Evolutionary conservation across 352 stramenopile species (phyloP).

Genomic region (Globisporangium megalacanthum): DNA sequence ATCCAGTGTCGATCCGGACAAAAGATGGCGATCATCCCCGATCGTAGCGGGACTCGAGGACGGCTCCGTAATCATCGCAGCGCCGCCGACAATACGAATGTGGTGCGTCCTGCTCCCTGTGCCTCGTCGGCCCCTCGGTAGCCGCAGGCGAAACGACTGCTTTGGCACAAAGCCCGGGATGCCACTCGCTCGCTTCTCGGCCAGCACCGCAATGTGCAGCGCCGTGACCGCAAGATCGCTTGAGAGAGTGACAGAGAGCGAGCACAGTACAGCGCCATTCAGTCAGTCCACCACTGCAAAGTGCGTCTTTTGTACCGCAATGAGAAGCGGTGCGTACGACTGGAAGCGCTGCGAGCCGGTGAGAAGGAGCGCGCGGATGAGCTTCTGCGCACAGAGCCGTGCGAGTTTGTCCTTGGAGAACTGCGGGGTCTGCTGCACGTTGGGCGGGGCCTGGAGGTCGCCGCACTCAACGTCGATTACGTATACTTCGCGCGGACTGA

Average conservation of each 20-base stretch:
- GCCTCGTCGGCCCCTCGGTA: conserved; percentile 30
- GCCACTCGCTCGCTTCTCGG: conserved; percentile 18
- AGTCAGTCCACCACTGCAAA: conserved; percentile 1
- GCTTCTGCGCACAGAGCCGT: conserved; percentile 55
- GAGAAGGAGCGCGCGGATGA: conserved; percentile 43
- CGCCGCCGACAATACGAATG: conserved; percentile 4
- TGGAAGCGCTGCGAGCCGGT: conserved; percentile 15
- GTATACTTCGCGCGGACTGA: conserved; percentile 46
- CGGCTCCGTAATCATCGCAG: background rate
- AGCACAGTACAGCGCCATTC: background rate
- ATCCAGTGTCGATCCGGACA: background rate
- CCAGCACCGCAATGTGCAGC: conserved; percentile 49
- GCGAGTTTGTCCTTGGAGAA: conserved; percentile 26
- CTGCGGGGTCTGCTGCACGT: background rate
- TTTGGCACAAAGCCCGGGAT: conserved; percentile 57
- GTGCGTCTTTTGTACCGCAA: background rate
- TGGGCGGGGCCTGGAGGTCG: background rate
- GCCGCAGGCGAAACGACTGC: conserved; percentile 47
- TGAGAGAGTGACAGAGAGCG: background rate
- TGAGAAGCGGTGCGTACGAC: background rate
- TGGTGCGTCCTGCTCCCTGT: conserved; percentile 1
- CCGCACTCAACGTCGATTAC: conserved; percentile 37
- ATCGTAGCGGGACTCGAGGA: no score
- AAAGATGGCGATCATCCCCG: no score
- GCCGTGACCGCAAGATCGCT: conserved; percentile 42